Evolutionary conservation across 2,329 filamentous ascomycete species (phyloP).

Genomic region (Hypoxylon sp.): DNA sequence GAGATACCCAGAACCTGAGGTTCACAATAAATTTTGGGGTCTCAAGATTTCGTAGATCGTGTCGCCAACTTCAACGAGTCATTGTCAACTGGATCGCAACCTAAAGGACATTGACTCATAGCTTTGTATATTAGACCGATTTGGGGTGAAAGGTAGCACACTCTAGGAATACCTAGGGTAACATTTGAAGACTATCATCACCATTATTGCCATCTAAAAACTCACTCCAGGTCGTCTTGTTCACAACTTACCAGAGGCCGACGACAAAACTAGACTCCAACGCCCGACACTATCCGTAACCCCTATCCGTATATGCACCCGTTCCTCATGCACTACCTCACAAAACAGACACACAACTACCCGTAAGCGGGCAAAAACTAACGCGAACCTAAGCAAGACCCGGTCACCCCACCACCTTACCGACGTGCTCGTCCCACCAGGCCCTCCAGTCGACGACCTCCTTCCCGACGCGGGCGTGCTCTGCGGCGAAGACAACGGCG

Average conservation of each 20-base stretch:
- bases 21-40: neutral
- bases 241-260: neutral
- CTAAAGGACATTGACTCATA: too few species aligned
- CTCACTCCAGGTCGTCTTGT: neutral
- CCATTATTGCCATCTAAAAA: neutral
- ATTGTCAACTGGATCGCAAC: neutral
- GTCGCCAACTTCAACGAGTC: neutral
- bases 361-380: neutral
- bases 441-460: constrained; percentile 76
- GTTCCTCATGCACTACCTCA: neutral
- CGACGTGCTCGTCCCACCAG: constrained; percentile 75
- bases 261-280: neutral
- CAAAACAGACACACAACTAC: neutral
- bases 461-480: constrained; percentile 77
- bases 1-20: constrained; percentile 3
- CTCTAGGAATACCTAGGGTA: neutral
- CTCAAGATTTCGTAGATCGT: neutral
- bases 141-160: too few species aligned
- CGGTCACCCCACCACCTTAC: constrained; percentile 10
- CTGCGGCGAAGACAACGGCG: constrained; percentile 91
- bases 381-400: neutral
- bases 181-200: neutral
- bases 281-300: neutral
- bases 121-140: too few species aligned
- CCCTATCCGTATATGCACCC: neutral